These are phyloP conservation scores for Gossypium longicalyx DNA, from an alignment of 345 rosid genomes.

Conservation along the genomic window DNA sequence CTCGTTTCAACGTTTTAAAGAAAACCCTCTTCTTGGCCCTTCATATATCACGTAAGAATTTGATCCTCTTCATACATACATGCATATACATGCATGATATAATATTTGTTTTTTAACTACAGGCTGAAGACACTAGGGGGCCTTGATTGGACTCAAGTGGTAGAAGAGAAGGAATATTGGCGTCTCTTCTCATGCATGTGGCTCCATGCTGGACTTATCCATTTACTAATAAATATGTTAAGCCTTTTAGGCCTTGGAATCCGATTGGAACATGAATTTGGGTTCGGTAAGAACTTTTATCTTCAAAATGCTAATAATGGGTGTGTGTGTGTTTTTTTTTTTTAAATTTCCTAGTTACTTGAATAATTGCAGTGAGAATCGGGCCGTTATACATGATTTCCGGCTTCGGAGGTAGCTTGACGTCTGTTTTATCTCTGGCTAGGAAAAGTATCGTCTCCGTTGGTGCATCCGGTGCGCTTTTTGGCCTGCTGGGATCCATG, in stretches of 20 bases:
- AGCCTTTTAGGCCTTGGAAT: slow-evolving; percentile 75
- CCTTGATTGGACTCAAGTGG: slow-evolving; percentile 52
- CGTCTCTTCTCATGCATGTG: slow-evolving; percentile 76
- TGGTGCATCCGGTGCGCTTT: slow-evolving; percentile 93
- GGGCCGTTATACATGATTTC: slow-evolving; percentile 64
- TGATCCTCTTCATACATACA: not conserved
- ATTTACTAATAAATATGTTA: slow-evolving; percentile 67
- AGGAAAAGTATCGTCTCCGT: slow-evolving; percentile 50
- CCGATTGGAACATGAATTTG: slow-evolving; percentile 86
- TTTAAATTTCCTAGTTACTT: not conserved
- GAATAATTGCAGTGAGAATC: slow-evolving; percentile 56
- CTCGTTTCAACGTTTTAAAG: slow-evolving; percentile 45
- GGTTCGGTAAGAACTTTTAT: slow-evolving; percentile 54
- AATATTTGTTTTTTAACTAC: not conserved
- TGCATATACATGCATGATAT: not conserved
- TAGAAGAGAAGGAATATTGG: slow-evolving; percentile 56
- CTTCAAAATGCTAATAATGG: not conserved
- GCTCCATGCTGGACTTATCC: slow-evolving; percentile 88
- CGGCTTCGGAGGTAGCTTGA: slow-evolving; percentile 82
- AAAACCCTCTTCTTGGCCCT: slow-evolving; percentile 66
- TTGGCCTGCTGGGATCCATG: slow-evolving; percentile 97
- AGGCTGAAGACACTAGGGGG: slow-evolving; percentile 79
- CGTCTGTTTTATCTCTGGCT: slow-evolving; percentile 45
- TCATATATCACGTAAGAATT: slow-evolving; percentile 49
- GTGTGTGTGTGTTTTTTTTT: not conserved